Evolutionary conservation across 352 stramenopile genomes (phyloP).

Genomic region (Pythium coloratum): DNA sequence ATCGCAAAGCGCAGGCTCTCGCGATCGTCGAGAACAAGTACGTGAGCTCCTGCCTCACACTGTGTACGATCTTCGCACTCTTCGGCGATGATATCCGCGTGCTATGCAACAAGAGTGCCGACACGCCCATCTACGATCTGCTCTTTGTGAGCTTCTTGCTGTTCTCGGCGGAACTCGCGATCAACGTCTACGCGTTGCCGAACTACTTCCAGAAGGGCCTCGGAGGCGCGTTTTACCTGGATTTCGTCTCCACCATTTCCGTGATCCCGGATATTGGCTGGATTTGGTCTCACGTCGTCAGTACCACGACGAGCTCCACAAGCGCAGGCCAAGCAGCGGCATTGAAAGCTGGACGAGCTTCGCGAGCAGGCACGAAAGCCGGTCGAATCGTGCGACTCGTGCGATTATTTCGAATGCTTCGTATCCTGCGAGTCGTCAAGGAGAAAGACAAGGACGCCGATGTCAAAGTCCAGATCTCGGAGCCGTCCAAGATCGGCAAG

Average conservation of each 20-base stretch:
- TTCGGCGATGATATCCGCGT: slow-evolving; percentile 88
- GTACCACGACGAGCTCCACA: slow-evolving; percentile 25
- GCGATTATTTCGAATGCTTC: slow-evolving; percentile 89
- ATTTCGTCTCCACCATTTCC: slow-evolving; percentile 92
- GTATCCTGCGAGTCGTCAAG: slow-evolving; percentile 83
- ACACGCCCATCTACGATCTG: slow-evolving; percentile 73
- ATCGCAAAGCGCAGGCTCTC: slow-evolving; percentile 46
- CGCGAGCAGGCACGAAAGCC: slow-evolving; percentile 84
- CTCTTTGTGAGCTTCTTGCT: slow-evolving; percentile 80
- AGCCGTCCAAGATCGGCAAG: slow-evolving; percentile 93
- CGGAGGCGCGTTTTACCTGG: slow-evolving; percentile 92
- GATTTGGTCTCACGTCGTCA: slow-evolving; percentile 73
- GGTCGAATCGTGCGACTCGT: slow-evolving; percentile 91
- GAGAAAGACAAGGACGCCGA: slow-evolving; percentile 66
- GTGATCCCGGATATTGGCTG: slow-evolving; percentile 91
- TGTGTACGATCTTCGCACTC: slow-evolving; percentile 85
- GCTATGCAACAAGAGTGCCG: slow-evolving; percentile 61
- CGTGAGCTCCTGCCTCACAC: slow-evolving; percentile 58
- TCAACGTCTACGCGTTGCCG: slow-evolving; percentile 70
- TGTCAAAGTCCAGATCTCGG: slow-evolving; percentile 69
- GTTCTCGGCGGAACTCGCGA: slow-evolving; percentile 64
- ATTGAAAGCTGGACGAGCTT: slow-evolving; percentile 83
- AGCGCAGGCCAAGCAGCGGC: slow-evolving; percentile 54
- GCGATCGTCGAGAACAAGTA: slow-evolving; percentile 71
- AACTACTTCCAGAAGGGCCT: slow-evolving; percentile 78